phyloP scores from a whole-genome alignment of 805 yeast species.

The Wickerhamomyces subpelliculosus region DNA sequence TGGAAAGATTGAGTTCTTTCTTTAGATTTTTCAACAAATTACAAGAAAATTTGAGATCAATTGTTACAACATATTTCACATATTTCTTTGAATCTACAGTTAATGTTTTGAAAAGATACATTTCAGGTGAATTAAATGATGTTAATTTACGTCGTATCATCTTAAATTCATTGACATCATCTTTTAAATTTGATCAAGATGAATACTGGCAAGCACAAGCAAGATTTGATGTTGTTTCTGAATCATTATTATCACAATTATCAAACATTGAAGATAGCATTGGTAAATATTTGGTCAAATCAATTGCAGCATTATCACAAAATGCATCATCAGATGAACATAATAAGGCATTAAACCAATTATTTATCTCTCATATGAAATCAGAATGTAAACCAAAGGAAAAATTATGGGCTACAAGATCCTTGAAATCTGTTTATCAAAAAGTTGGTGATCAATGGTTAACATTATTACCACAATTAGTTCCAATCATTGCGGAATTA shows the following conservation, averaged over 20 bases:
- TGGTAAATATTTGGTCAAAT: constrained; percentile 76
- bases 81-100: constrained; percentile 75
- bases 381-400: constrained; percentile 49
- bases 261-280: constrained; percentile 60
- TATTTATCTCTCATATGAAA: constrained; percentile 61
- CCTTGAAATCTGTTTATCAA: constrained; percentile 75
- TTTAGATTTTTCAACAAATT: constrained; percentile 81
- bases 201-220: constrained; percentile 92
- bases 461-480: constrained; percentile 82
- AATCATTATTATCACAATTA: constrained; percentile 60
- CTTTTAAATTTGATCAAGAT: constrained; percentile 85
- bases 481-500: constrained; percentile 91
- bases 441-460: constrained; percentile 96
- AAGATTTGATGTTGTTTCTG: constrained; percentile 69
- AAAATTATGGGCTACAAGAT: constrained; percentile 74
- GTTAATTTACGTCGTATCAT: constrained; percentile 65
- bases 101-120: constrained; percentile 44
- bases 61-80: constrained; percentile 82
- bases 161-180: constrained; percentile 63
- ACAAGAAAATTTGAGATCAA: constrained; percentile 77
- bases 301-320: constrained; percentile 70
- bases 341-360: constrained; percentile 65
- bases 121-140: constrained; percentile 34
- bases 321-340: constrained; percentile 64
- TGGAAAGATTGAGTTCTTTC: constrained; percentile 62